Conservation (phyloP, 441 rosid genomes). For the Eutrema salsugineum region DNA sequence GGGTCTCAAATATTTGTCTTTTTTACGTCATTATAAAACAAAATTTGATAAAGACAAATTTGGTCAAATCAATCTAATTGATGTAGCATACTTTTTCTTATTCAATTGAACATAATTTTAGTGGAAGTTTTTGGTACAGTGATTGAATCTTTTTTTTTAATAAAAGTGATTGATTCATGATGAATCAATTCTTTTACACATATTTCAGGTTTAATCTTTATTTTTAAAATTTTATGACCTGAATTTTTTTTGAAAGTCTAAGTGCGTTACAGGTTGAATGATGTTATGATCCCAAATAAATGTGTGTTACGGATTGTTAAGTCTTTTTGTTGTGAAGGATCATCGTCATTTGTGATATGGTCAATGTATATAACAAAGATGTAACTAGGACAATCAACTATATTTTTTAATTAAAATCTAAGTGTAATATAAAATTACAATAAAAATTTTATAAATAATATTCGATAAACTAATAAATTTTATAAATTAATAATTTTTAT, state of each 20-base stretch:
- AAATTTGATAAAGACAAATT: constrained; percentile 2
- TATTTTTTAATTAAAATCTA: too few species aligned
- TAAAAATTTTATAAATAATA: too few species aligned
- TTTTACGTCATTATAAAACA: background rate
- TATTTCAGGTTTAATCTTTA: background rate
- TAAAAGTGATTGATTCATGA: background rate
- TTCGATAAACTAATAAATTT: too few species aligned
- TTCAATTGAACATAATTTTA: background rate
- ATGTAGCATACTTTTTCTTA: background rate
- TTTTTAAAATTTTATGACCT: background rate
- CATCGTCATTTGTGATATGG: background rate
- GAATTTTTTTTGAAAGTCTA: background rate
- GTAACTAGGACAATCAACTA: too few species aligned
- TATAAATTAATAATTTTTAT: too few species aligned
- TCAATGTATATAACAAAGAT: too few species aligned
- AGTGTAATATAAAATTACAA: too few species aligned
- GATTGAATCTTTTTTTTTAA: background rate
- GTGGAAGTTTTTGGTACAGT: background rate
- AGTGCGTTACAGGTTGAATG: background rate
- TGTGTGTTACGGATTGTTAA: background rate
- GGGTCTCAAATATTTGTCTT: background rate
- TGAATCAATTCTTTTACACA: background rate
- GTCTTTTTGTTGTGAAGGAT: background rate
- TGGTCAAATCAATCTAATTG: constrained; percentile 6
- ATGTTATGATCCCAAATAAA: background rate